Evolutionary conservation across 257 asterid species (phyloP).

Genomic region (Pogostemon cablin): DNA sequence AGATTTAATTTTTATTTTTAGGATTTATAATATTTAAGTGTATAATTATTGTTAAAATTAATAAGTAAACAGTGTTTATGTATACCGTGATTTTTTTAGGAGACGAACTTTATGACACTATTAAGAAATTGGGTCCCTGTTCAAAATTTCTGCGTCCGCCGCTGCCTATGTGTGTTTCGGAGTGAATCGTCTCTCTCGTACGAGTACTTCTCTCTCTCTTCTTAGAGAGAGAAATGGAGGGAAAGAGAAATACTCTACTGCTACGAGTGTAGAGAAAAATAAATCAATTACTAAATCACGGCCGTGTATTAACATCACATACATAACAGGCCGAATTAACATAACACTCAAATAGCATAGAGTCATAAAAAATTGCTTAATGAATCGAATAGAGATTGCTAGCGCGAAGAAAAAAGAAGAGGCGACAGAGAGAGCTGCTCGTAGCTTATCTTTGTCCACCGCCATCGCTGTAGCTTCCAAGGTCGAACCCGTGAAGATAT

Average conservation of each 20-base stretch:
- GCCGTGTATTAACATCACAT: slow-evolving; percentile 15
- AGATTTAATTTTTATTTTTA: too few species aligned
- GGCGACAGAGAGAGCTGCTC: slow-evolving; percentile 47
- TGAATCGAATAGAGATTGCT: slow-evolving; percentile 54
- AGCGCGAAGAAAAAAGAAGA: slow-evolving; percentile 53
- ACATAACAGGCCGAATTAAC: too few species aligned
- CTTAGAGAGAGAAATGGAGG: slow-evolving; percentile 42
- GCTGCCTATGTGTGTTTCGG: too few species aligned
- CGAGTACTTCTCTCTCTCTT: slow-evolving; percentile 22
- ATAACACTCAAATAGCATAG: slow-evolving; percentile 64
- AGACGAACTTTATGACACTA: too few species aligned
- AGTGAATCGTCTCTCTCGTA: too few species aligned
- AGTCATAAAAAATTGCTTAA: slow-evolving; percentile 37
- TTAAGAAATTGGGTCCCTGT: too few species aligned
- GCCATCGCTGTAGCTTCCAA: slow-evolving; percentile 44
- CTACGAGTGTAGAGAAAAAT: too few species aligned
- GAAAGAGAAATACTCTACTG: slow-evolving; percentile 34
- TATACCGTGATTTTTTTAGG: too few species aligned
- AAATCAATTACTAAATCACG: background rate
- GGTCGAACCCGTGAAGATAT: background rate
- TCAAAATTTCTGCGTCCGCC: too few species aligned
- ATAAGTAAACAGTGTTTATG: too few species aligned
- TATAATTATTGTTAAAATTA: too few species aligned
- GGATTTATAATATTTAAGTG: too few species aligned
- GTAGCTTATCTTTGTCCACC: slow-evolving; percentile 38